A percentile compares a stretch with the other conserved stretches of the same genome.
Evolutionary conservation across 2,329 filamentous ascomycete species (phyloP).

Genomic region (Clonostachys chloroleuca): DNA sequence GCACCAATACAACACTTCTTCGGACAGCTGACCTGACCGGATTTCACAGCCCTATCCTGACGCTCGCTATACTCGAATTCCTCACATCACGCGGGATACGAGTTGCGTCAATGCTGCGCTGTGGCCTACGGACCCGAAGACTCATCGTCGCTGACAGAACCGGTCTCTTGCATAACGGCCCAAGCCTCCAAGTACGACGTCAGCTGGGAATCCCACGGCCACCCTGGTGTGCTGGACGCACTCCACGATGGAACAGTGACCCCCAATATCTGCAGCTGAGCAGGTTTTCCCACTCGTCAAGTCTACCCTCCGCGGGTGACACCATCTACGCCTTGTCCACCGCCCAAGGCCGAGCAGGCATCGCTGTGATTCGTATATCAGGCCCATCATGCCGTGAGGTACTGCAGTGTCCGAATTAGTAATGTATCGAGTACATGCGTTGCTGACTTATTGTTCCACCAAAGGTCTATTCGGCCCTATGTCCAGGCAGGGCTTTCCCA

Average conservation of each 20-base stretch:
- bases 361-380: slow-evolving; percentile 85
- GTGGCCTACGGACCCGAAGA: too few relatives aligned
- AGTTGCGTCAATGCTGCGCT: too few relatives aligned
- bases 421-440: too few relatives aligned
- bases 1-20: too few relatives aligned
- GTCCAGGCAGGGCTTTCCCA: slow-evolving; percentile 37
- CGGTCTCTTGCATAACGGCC: too few relatives aligned
- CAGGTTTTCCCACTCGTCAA: slow-evolving; percentile 1
- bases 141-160: too few relatives aligned
- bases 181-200: too few relatives aligned
- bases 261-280: not conserved
- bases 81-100: too few relatives aligned
- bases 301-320: slow-evolving; percentile 24
- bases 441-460: not conserved
- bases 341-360: slow-evolving; percentile 78
- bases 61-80: too few relatives aligned
- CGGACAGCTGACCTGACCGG: too few relatives aligned
- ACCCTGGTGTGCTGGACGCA: not conserved
- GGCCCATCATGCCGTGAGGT: slow-evolving; percentile 71
- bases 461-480: slow-evolving; percentile 47
- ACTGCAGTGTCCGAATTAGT: slow-evolving; percentile 12
- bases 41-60: too few relatives aligned
- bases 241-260: slow-evolving; percentile 1
- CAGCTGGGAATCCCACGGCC: too few relatives aligned
- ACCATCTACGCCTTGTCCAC: slow-evolving; percentile 95